Evolutionary conservation across 306 rosid genomes (phyloP).

Genomic region (Pterocarpus santalinus): DNA sequence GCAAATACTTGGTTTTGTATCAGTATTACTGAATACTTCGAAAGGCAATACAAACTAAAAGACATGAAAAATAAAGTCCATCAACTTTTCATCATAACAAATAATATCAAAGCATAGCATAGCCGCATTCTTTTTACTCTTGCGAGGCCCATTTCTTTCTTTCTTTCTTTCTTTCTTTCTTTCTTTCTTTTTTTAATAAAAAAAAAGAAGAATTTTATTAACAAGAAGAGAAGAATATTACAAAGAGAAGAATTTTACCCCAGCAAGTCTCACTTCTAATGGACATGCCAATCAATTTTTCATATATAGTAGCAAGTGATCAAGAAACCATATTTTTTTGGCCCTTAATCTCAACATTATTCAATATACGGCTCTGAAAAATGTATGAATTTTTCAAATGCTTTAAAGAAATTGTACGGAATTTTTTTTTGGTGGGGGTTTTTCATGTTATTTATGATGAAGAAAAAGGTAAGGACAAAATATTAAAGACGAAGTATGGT

Average conservation of each 20-base stretch:
- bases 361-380: background rate
- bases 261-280: background rate
- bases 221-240: no score
- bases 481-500: conserved; percentile 11
- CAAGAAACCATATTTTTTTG: background rate
- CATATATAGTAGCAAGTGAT: conserved; percentile 15
- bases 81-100: conserved; percentile 18
- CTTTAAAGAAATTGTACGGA: background rate
- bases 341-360: conserved; percentile 14
- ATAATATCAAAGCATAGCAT: background rate
- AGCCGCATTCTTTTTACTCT: background rate
- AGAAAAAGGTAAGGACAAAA: conserved; percentile 2
- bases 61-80: background rate
- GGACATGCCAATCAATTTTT: conserved; percentile 29
- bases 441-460: background rate
- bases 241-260: no score
- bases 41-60: conserved; percentile 19
- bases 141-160: background rate
- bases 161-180: no score
- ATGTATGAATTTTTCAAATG: conserved; percentile 21
- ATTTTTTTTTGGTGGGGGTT: background rate
- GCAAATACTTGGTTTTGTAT: background rate
- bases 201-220: no score
- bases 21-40: conserved; percentile 10
- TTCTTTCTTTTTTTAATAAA: no score